These are phyloP conservation scores for Alternaria alternata DNA, from an alignment of 2,329 filamentous ascomycete species.

Conservation along the genomic window DNA sequence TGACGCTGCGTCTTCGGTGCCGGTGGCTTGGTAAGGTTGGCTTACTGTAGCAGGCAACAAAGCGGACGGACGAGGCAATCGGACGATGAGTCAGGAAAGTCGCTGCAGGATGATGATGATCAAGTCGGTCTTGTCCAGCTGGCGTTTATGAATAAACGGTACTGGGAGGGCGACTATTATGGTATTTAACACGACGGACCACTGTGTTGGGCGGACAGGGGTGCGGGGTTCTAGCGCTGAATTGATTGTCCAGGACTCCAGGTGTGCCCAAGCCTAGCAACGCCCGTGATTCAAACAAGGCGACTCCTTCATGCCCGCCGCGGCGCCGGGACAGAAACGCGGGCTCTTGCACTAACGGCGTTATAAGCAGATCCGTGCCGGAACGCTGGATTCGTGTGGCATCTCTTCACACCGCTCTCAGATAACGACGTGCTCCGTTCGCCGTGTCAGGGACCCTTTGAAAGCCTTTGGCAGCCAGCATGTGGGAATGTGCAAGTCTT, in stretches of 20 bases:
- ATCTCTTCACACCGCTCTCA: slow-evolving; percentile 33
- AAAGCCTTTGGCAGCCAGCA: slow-evolving; percentile 14
- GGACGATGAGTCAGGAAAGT: slow-evolving; percentile 13
- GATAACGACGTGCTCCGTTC: slow-evolving; percentile 16
- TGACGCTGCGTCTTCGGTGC: slow-evolving; percentile 23
- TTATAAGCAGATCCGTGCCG: slow-evolving; percentile 43
- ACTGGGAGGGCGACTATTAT: slow-evolving; percentile 26
- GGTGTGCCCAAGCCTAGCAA: slow-evolving; percentile 20
- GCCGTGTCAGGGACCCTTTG: slow-evolving; percentile 15
- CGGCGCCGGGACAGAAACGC: slow-evolving; percentile 45
- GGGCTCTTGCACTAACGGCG: slow-evolving; percentile 39
- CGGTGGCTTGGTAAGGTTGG: slow-evolving; percentile 30
- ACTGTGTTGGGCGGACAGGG: slow-evolving; percentile 42
- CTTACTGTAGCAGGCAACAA: slow-evolving; percentile 21
- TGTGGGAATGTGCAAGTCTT: slow-evolving; percentile 23
- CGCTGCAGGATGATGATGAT: slow-evolving; percentile 26
- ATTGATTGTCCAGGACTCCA: slow-evolving; percentile 23
- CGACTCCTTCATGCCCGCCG: slow-evolving; percentile 33
- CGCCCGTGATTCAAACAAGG: slow-evolving; percentile 25
- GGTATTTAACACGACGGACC: slow-evolving; percentile 38
- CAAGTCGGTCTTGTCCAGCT: slow-evolving; percentile 36
- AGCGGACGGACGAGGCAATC: slow-evolving; percentile 9
- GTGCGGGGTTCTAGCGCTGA: slow-evolving; percentile 31
- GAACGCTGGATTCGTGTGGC: slow-evolving; percentile 27
- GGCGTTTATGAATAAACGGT: slow-evolving; percentile 14